Evolutionary conservation across 129 eudicot genomes (phyloP).

Genomic region (Flaveria bidentis): DNA sequence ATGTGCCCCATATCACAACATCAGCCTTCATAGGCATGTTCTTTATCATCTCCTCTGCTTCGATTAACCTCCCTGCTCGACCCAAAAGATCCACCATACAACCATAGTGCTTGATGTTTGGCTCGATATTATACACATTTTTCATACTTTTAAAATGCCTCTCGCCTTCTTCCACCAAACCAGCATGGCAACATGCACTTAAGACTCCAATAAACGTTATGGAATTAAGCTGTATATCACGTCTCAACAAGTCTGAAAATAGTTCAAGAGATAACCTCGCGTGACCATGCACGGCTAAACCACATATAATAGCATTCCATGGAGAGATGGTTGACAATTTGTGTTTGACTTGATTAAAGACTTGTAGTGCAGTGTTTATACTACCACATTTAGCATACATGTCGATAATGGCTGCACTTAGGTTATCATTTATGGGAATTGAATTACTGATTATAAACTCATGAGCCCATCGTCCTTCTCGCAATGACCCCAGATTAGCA

Average conservation of each 20-base stretch:
- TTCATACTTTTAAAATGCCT: conserved; percentile 62
- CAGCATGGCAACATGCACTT: conserved; percentile 94
- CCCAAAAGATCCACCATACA: conserved; percentile 95
- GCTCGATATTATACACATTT: conserved; percentile 52
- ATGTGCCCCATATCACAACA: conserved; percentile 83
- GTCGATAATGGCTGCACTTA: conserved; percentile 81
- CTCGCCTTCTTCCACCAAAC: conserved; percentile 71
- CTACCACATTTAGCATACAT: conserved; percentile 95
- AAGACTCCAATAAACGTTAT: conserved; percentile 89
- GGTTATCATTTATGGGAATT: conserved; percentile 66
- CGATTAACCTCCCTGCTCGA: conserved; percentile 74
- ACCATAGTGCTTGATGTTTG: conserved; percentile 84
- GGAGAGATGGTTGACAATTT: conserved; percentile 61
- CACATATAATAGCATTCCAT: conserved; percentile 93
- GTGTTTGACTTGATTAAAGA: conserved; percentile 53
- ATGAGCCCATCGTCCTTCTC: conserved; percentile 71
- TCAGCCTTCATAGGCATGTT: conserved; percentile 95
- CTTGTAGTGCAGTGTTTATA: conserved; percentile 55
- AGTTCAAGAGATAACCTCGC: conserved; percentile 54
- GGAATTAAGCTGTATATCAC: conserved; percentile 47
- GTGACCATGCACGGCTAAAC: conserved; percentile 91
- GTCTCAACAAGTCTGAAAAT: conserved; percentile 54
- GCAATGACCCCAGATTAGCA: conserved; percentile 63
- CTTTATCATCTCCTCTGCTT: conserved; percentile 65
- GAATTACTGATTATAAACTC: conserved; percentile 56